Base-by-base conservation (phyloP, 139 green algal species). In the Spirogloea muscicola region DNA sequence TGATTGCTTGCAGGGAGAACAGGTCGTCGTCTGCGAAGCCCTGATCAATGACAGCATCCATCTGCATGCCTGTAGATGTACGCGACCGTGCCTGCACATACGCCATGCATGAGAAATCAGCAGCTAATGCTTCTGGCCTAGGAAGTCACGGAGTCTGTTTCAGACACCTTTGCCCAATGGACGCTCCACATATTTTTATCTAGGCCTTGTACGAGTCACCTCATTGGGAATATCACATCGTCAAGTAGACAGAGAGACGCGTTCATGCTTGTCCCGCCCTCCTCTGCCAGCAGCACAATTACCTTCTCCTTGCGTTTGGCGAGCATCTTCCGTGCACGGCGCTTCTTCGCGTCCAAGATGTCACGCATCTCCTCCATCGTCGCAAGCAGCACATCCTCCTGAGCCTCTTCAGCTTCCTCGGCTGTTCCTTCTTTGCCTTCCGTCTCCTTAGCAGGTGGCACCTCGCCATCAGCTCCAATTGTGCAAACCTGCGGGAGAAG, bases 331-430 rank as follows among this genome's bases (percentile, higher is more conserved):
- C 77, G 82, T 18, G 59, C 59, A 40, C 51, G 5, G 65, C 55
- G n/a, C 77, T 82, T 72, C 87, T 88, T 68, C 80, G 65, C 48
- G 49, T 85, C 86, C 63, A 89, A 80, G 18, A 81, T 44, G 33
- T 86, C 84, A 79, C 92, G 91, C 31, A 97, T 72, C n/a, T 86
- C 86, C 16, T 67, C 69, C 93, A 98, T 97, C 82, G 97, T 93
- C 42, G 77, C 71, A 79, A 97, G 74, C 44, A 97, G 63, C 64
- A 78, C 77, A 37, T 86, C 76, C 82, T 97, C 91, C 0, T 86
- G 74, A 38, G 92, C 90, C 66, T 51, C 38, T n/a, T 71, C 1
- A n/a, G 25, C 72, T 2, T 82, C 69, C 69, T 76, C 75, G 43
- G 34, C 52, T 3, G 10, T 66, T 44, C 16, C 65, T 43, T 57